phyloP scores from a whole-genome alignment of 768 basidiomycete genomes.

The Suillus cothurnatus region DNA sequence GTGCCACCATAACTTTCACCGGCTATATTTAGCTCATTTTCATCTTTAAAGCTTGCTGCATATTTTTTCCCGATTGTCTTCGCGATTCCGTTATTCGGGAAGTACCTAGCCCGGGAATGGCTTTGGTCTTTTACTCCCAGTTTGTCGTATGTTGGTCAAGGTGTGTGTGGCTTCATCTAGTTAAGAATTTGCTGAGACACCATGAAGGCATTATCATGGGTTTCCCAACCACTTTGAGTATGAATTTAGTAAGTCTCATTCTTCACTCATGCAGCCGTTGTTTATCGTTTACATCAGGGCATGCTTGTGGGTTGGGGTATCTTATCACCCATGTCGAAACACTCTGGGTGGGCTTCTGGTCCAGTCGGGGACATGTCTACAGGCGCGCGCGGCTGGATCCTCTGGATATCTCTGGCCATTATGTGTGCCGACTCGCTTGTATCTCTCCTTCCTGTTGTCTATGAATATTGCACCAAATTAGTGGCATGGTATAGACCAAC shows the following conservation, averaged over 20 bases:
- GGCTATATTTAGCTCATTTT: conserved; percentile 8
- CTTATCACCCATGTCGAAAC: conserved; percentile 85
- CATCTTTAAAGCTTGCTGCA: conserved; percentile 61
- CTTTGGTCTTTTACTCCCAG: conserved; percentile 93
- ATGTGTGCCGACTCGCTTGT: conserved; percentile 94
- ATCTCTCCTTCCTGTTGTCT: conserved; percentile 76
- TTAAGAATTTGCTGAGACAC: conserved; percentile 11
- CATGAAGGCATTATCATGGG: conserved; percentile 92
- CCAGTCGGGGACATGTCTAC: conserved; percentile 83
- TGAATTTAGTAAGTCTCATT: conserved; percentile 68
- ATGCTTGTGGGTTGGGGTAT: conserved; percentile 98
- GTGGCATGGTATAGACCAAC: conserved; percentile 29
- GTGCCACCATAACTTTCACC: neutral
- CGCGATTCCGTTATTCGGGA: conserved; percentile 84
- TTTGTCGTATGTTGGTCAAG: conserved; percentile 92
- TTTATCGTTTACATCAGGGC: conserved; percentile 49
- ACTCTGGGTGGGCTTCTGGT: conserved; percentile 90
- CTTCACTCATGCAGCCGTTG: conserved; percentile 8
- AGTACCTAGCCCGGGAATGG: conserved; percentile 83
- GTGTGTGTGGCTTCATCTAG: conserved; percentile 28
- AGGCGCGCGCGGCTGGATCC: conserved; percentile 94
- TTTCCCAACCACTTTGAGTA: conserved; percentile 89
- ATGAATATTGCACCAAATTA: conserved; percentile 49
- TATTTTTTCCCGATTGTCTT: conserved; percentile 92
- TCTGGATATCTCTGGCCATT: conserved; percentile 95